Base-by-base conservation (phyloP, 768 basidiomycete genomes). In the Coprinopsis strossmayeri region DNA sequence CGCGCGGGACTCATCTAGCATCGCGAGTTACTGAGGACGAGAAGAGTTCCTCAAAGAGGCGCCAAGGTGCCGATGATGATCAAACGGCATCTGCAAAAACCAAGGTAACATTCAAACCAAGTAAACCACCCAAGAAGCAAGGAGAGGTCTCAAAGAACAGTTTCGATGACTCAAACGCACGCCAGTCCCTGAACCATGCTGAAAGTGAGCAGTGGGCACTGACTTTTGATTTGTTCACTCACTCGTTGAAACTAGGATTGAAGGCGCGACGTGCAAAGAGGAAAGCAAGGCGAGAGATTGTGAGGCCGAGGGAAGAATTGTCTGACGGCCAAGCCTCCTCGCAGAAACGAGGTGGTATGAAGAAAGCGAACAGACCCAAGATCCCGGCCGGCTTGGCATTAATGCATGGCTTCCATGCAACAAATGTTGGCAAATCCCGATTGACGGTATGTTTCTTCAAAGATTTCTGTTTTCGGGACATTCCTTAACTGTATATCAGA, bases 371-470 rank as follows among this genome's bases (percentile, higher is more conserved):
- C 34, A 63, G 60, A 42, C 64, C 61, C n/a, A 73, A 65, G 38
- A 48, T 69, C 9, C 68, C 75, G 7, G 64, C 74, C 1, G 78
- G 74, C 3, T 67, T 84, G 27, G 81, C 82, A 0, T 67, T 87
- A 23, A 79, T 87, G 79, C 79, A 84, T 52, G 81, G 81, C 0
- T 83, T 85, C 58, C 63, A 72, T 13, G 77, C 84, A 0, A 74
- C 72, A 3, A 84, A 82, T 53, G 71, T 87, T 1, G 79, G 81
- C 12, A 76, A 72, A 45, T 72, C 76, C 48, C 73, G 84, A 34
- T 58, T 87, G 10, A 87, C 84, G 47, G 84, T 84, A 55, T 42
- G 72, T 58, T 12, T 7, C 35, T 32, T 32, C 30, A 32, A 32
- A 32, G 9, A 7, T 15, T 15, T 32, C 15, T 32, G 15, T 15